Evolutionary conservation across 768 basidiomycete genomes (phyloP), one percentile per base, ranked within the genome.

Genomic region (Serendipita sp.): DNA sequence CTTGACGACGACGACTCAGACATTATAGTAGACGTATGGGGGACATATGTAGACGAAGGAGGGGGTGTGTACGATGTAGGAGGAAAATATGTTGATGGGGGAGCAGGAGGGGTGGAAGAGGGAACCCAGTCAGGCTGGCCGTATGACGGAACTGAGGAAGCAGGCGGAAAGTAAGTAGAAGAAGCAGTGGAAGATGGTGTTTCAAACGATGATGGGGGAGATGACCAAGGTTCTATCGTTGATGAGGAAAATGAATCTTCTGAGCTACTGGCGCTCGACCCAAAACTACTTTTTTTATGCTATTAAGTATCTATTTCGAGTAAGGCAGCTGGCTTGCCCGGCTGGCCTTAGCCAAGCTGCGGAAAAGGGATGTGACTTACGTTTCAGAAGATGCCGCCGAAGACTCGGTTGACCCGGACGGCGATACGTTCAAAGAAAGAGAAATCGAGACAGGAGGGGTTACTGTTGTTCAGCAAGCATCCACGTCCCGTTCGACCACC

Each of bases 31-130:
- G 56, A 32, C 8, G 56, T 60, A 28, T 8, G 35, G 28, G 56
- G 35, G 28, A 60, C 24, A 35, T 28, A 38, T 16, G 16, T 30
- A 28, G 56, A 37, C 10, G 56, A 24, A 38, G 18, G 30, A 2
- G 45, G 45, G 13, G 45, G 45, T 18, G 45, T 46, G 45, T 51
- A 51, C 30, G 48, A 37, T 10, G 11, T 60, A 10, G 56, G 35
- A 10, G 56, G 34, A 30, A 10, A 8, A 8, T 60, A 24, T 10
- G 16, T 18, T 10, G 24, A 60, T 24, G 56, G 28, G 35, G 56
- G 56, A 8, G 56, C 35, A 60, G 24, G 35, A n/a, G 56, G 56
- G 16, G 56, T 60, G n/a, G 56, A 60, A 32, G 56, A 60, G n/a
- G 56, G 56, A 28, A 60, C 24, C 24, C 24, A 10, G 35, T 60